Conservation (phyloP, 495 filamentous ascomycete genomes). For the Penicillium alfredii region DNA sequence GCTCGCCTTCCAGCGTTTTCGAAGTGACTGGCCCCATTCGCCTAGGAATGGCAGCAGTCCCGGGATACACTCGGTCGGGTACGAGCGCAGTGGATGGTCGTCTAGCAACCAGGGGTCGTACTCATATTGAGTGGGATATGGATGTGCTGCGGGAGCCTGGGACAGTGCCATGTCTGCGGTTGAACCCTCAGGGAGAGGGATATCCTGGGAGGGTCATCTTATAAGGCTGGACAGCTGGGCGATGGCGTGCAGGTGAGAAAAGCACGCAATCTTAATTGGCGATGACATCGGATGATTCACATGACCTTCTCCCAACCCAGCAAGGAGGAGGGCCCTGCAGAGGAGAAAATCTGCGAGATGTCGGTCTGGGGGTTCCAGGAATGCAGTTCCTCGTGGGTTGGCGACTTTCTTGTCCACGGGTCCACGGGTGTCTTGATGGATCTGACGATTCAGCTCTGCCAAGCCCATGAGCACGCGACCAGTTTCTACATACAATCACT, state of each 20-base stretch:
- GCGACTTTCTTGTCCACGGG: too few species aligned
- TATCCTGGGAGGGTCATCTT: conserved; percentile 1
- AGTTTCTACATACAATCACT: too few species aligned
- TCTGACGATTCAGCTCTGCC: too few species aligned
- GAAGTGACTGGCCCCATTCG: conserved; percentile 7
- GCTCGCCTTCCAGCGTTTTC: conserved; percentile 20
- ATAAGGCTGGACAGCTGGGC: conserved; percentile 9
- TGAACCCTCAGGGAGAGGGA: not conserved
- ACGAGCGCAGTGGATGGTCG: conserved; percentile 37
- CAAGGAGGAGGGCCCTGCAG: too few species aligned
- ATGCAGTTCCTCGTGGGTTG: too few species aligned
- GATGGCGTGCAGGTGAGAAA: conserved; percentile 9
- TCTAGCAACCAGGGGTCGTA: conserved; percentile 32
- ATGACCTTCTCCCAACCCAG: not conserved
- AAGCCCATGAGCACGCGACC: too few species aligned
- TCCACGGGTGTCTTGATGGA: too few species aligned
- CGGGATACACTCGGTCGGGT: conserved; percentile 34
- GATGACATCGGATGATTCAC: conserved; percentile 17
- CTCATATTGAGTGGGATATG: conserved; percentile 23
- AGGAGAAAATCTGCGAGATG: too few species aligned
- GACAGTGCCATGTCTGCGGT: not conserved
- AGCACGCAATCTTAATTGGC: conserved; percentile 22
- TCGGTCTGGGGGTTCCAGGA: too few species aligned
- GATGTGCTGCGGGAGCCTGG: conserved; percentile 7
- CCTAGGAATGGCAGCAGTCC: conserved; percentile 15